Conservation (phyloP, 768 basidiomycete genomes). For the Suillus americanus region DNA sequence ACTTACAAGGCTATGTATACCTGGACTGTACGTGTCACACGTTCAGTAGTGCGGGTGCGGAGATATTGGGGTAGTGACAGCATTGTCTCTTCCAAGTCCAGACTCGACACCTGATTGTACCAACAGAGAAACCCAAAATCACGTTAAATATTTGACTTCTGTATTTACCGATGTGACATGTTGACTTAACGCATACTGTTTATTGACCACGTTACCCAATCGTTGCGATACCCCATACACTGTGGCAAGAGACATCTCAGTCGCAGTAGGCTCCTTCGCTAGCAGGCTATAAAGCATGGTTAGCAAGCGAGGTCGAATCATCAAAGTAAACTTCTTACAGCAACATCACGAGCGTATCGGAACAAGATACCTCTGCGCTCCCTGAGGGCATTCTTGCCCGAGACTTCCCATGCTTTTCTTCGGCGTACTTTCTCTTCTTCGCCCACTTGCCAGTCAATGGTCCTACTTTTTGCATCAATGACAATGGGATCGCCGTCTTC, state of each 20-base stretch:
- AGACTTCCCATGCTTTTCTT: slow-evolving; percentile 66
- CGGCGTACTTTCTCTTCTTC: slow-evolving; percentile 65
- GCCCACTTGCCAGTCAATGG: slow-evolving; percentile 72
- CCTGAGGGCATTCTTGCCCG: slow-evolving; percentile 60
- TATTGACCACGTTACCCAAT: not conserved
- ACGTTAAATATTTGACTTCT: not conserved
- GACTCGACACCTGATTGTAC: not conserved
- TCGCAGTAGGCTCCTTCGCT: slow-evolving; percentile 83
- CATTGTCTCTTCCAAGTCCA: not conserved
- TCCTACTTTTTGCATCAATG: slow-evolving; percentile 65
- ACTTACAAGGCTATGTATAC: not conserved
- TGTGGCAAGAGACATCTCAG: slow-evolving; percentile 32
- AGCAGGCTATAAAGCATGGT: slow-evolving; percentile 56
- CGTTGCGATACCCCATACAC: not conserved
- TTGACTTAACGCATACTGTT: not conserved
- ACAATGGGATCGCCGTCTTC: slow-evolving; percentile 78
- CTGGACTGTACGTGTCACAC: not conserved
- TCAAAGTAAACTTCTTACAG: slow-evolving; percentile 52
- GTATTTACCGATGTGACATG: not conserved
- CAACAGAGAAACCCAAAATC: not conserved
- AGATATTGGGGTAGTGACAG: not conserved
- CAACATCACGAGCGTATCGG: slow-evolving; percentile 84
- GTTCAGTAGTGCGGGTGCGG: not conserved
- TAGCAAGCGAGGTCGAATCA: not conserved
- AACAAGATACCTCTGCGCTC: slow-evolving; percentile 74